Base-by-base conservation (phyloP, 225 moss, liverwort and hornwort genomes). In the Pleurozium schreberi region DNA sequence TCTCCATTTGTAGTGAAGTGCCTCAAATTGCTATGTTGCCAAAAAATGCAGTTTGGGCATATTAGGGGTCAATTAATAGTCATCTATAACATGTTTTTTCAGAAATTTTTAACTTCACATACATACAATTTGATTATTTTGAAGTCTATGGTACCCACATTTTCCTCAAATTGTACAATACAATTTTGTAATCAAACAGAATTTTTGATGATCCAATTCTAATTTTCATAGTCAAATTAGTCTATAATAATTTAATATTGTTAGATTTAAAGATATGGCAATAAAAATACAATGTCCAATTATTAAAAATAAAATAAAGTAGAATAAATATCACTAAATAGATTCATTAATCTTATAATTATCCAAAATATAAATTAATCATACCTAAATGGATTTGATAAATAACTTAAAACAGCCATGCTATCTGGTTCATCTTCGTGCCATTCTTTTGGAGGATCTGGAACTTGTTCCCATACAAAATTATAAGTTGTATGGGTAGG, bases 371-470 rank as follows among this genome's bases (percentile, higher is more conserved):
- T 5, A 58, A 47, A 38, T 40, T 17, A 53, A 13, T 36, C 8
- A 27, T 84, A 94, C 94, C 89, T 92, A 31, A 98, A 98, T 38
- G 98, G 97, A 79, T 90, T 91, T 13, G 96, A 91, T 34, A 96
- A 92, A 79, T 93, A 88, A 71, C 81, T 90, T 22, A 94, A 40
- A 36, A 92, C 40, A 47, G 47, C 88, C 81, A 85, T 89, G 12
- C 83, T 26, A 66, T 92, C 74, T 8, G 60, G 87, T 71, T 96
- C 95, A 92, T 96, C 96, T 87, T 95, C 93, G 1, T 92, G 88
- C 97, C 96, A 96, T 83, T 94, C 94, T 89, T 91, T 89, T 19
- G 80, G n/a, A 23, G 94, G 93, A 80, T 92, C 47, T 9, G 19
- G 75, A 62, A 93, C 86, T 88, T 91, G 87, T 70, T 95, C 75